Evolutionary conservation across 2,329 filamentous ascomycete genomes (phyloP), one percentile per base, ranked within the genome.

Genomic region (Coleophoma crateriformis): DNA sequence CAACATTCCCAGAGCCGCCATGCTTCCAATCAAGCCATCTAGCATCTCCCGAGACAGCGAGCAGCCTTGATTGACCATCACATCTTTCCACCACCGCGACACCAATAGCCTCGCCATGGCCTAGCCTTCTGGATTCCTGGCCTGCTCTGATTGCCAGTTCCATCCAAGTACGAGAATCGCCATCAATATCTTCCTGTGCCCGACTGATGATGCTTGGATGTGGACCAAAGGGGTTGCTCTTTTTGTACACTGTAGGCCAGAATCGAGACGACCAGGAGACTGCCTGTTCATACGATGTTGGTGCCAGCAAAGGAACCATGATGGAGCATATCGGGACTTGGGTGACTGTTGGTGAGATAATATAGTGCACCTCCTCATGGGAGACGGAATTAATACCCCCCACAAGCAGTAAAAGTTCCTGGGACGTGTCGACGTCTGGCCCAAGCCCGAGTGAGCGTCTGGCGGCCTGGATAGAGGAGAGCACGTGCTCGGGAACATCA

Each of bases 211-310:
- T 79, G 61, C 83, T 82, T 53, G 88, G 88, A 63, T 95, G 89
- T 15, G 89, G 88, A 4, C 89, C 89, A 51, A 91, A 87, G 2
- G 88, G 88, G 62, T 94, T 94, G 57, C 87, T 91, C 71, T 90
- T 90, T 55, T 88, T 85, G 70, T 94, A 95, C 45, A 91, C 81
- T 1, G 85, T 87, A 12, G 89, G 89, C 89, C 89, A 95, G 66
- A 89, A 92, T 58, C 84, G 77, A 33, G 79, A 73, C 22, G 82
- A 85, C 88, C 88, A 94, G 64, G 81, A 72, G 22, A 79, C 79
- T 8, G 89, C 87, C 66, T 92, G 87, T 37, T 85, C 75, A 57
- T 85, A 79, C 3, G 87, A 91, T 5, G 85, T 90, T 2, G 89
- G 89, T 20, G 88, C 78, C 41, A 89, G 71, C 22, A 85, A 72